These are phyloP conservation scores for Circinella umbellata DNA, from an alignment of 371 early-diverging fungal species.

Conservation along the genomic window DNA sequence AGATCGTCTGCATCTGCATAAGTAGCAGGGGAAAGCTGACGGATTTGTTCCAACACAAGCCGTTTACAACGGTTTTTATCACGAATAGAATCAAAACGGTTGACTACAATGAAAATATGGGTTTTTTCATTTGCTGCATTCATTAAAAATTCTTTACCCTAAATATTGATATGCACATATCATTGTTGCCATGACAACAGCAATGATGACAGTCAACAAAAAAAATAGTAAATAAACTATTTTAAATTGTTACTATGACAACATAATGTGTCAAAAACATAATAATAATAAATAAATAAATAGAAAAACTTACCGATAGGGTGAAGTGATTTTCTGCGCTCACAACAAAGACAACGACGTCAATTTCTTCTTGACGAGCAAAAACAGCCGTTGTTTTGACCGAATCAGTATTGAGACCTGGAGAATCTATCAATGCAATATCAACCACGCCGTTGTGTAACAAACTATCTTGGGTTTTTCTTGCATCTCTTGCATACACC, in stretches of 20 bases:
- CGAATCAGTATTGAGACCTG: slow-evolving; percentile 96
- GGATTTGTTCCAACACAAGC: slow-evolving; percentile 92
- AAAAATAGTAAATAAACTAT: no score
- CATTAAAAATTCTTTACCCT: slow-evolving; percentile 93
- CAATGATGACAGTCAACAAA: no score
- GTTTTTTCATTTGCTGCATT: slow-evolving; percentile 97
- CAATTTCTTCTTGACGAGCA: slow-evolving; percentile 97
- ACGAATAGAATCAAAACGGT: slow-evolving; percentile 93
- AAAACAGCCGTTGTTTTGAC: slow-evolving; percentile 94
- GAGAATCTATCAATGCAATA: slow-evolving; percentile 95
- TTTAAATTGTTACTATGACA: background rate
- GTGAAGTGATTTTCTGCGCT: slow-evolving; percentile 99
- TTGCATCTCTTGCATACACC: slow-evolving; percentile 80
- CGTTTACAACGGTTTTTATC: slow-evolving; percentile 92
- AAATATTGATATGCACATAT: background rate
- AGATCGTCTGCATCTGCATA: slow-evolving; percentile 89
- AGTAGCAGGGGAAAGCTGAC: slow-evolving; percentile 89
- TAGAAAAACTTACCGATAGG: slow-evolving; percentile 70
- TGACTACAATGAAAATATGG: slow-evolving; percentile 96
- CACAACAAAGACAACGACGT: slow-evolving; percentile 97
- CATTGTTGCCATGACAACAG: no score
- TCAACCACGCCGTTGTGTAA: slow-evolving; percentile 94
- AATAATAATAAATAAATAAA: background rate
- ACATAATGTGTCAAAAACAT: background rate
- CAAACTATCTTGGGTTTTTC: slow-evolving; percentile 67